Percentiles rank a stretch among this genome's conserved stretches.
phyloP scores from a whole-genome alignment of 2,329 filamentous ascomycete species.

The Cladosporium sp. region DNA sequence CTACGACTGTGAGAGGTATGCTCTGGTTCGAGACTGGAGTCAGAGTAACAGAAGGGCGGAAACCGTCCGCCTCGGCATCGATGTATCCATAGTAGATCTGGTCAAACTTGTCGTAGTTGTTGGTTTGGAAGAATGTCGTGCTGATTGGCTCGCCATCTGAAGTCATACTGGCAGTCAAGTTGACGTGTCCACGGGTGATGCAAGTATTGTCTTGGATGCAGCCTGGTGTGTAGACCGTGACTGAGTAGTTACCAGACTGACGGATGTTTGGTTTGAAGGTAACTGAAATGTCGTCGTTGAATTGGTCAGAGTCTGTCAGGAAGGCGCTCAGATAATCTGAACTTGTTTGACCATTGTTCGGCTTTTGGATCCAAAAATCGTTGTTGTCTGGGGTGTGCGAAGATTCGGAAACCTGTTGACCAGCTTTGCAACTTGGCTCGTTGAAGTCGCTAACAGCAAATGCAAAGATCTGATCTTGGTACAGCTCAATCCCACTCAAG shows the following conservation, averaged over 20 bases:
- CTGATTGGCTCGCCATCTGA: constrained; percentile 49
- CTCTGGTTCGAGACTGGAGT: constrained; percentile 64
- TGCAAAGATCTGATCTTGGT: constrained; percentile 63
- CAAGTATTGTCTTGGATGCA: constrained; percentile 79
- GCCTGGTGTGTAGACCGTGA: constrained; percentile 89
- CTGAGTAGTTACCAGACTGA: constrained; percentile 85
- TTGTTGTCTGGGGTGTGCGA: constrained; percentile 57
- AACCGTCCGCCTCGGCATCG: constrained; percentile 67
- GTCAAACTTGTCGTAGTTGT: constrained; percentile 95
- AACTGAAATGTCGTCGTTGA: constrained; percentile 59
- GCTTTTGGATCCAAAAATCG: constrained; percentile 62
- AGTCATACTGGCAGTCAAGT: constrained; percentile 68
- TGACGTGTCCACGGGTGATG: constrained; percentile 69
- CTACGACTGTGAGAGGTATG: constrained; percentile 71
- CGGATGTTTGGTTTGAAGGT: constrained; percentile 79
- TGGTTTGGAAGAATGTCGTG: constrained; percentile 76
- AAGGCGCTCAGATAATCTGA: constrained; percentile 73
- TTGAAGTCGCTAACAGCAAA: constrained; percentile 88
- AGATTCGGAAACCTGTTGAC: constrained; percentile 59
- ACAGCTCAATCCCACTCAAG: constrained; percentile 79
- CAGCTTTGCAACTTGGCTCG: constrained; percentile 71
- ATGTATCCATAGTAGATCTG: constrained; percentile 82
- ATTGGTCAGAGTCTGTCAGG: constrained; percentile 45
- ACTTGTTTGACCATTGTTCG: constrained; percentile 60
- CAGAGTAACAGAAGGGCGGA: constrained; percentile 77